Evolutionary conservation across 352 stramenopile genomes (phyloP), one percentile per base, ranked within the genome.

Genomic region (Phytophthora fragariae): DNA sequence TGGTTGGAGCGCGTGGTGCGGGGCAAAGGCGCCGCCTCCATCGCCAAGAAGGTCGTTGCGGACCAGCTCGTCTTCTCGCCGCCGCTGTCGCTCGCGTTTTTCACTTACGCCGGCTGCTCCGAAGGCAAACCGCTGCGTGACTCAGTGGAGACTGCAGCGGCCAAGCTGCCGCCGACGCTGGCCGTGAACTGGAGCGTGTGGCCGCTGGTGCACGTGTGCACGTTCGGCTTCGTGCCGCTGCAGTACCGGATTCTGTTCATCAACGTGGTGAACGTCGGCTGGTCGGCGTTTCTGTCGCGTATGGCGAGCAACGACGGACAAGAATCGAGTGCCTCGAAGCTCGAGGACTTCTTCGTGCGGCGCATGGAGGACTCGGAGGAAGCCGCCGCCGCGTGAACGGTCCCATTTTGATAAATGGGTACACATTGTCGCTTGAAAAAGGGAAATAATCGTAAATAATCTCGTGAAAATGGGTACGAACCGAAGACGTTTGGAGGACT

Each of bases 1-100:
- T 70, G 92, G 11, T 75, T 98, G 19, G 94, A 98, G 73, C 76
- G 75, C 17, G 65, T 39, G 11, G 68, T 85, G 50, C 76, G 63
- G 17, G 76, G 73, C 56, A 82, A 66, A 6, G 59, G 62, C 10
- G 44, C 57, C 14, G 46, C 70, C 17, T 50, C 44, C 1, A 70
- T 84, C 49, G 57, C 65, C 41, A 82, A 84, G 68, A 84, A 86
- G 35, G 75, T 86, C 52, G 79, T 71, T 0, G 70, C 77, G 0
- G 79, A 86, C 35, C 73, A 82, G 68, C 46, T 86, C 17, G 10
- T 84, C 10, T 77, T 86, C 57, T 75, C 79, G 11, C 79, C 79
- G 9, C 74, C 71, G 12, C 21, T 82, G 10, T 67, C 67, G 5
- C 37, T 84, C 4, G 62, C 68, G 2, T 86, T 86, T 71, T 86